These are phyloP conservation scores for Pseudogymnoascus sp. DNA, from an alignment of 2,329 filamentous ascomycete genomes.

Conservation along the genomic window DNA sequence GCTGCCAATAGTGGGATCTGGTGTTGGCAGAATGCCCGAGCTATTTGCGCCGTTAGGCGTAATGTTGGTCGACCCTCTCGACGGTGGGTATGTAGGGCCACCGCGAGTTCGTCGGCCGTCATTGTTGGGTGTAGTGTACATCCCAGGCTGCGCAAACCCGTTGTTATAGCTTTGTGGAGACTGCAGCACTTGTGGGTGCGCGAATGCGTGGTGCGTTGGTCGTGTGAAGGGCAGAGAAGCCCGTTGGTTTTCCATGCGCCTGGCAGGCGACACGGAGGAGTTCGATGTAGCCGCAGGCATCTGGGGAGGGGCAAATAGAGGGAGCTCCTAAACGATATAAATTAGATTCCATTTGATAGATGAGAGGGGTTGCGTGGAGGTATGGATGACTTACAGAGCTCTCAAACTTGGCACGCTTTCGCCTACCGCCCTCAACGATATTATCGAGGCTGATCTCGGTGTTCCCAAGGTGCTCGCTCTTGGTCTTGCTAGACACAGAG, in stretches of 20 bases:
- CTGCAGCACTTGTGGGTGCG: conserved; percentile 67
- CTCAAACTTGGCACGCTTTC: conserved; percentile 90
- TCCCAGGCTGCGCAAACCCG: conserved; percentile 44
- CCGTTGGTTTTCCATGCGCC: conserved; percentile 65
- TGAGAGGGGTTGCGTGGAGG: background rate
- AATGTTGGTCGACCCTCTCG: conserved; percentile 32
- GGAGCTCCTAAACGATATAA: conserved; percentile 63
- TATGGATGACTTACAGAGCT: conserved; percentile 71
- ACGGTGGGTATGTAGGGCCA: conserved; percentile 47
- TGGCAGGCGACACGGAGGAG: conserved; percentile 88
- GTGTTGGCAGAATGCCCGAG: conserved; percentile 71
- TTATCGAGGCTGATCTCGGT: conserved; percentile 98
- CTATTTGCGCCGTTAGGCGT: conserved; percentile 34
- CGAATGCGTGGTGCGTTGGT: conserved; percentile 70
- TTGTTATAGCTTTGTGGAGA: conserved; percentile 71
- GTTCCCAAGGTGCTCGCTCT: conserved; percentile 78
- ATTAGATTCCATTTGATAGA: conserved; percentile 9
- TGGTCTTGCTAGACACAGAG: conserved; percentile 67
- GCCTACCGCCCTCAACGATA: conserved; percentile 91
- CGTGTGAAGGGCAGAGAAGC: conserved; percentile 67
- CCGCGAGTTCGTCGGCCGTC: conserved; percentile 60
- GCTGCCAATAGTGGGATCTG: conserved; percentile 93
- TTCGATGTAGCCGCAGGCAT: conserved; percentile 93
- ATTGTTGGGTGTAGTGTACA: conserved; percentile 55
- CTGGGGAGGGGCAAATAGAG: conserved; percentile 87